Conservation (phyloP, 257 asterid genomes). For the Capsicum baccatum region DNA sequence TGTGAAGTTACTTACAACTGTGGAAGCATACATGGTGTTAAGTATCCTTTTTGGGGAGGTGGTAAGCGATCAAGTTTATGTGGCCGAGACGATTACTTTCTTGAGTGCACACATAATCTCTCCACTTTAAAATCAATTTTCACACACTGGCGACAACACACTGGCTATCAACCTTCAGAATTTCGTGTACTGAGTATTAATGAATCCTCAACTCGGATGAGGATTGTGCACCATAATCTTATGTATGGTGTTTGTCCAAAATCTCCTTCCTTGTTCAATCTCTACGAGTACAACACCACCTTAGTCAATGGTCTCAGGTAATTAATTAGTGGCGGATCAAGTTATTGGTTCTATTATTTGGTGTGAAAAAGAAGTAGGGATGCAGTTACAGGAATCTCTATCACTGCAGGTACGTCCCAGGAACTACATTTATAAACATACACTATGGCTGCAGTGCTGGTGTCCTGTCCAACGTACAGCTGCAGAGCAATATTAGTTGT, state of each 20-base stretch:
- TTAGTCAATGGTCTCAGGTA: slow-evolving; percentile 23
- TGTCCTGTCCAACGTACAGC: no score
- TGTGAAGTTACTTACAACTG: slow-evolving; percentile 2
- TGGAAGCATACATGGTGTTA: background rate
- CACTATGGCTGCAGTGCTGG: no score
- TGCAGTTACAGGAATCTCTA: background rate
- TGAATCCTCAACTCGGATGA: background rate
- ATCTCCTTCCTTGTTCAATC: no score
- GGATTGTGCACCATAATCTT: no score
- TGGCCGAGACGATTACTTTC: slow-evolving; percentile 18
- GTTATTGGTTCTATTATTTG: background rate
- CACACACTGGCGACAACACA: no score
- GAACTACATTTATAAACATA: background rate
- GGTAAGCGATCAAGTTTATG: background rate
- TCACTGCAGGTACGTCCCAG: background rate
- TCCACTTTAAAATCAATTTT: no score
- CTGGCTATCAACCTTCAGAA: background rate
- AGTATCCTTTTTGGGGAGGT: slow-evolving; percentile 28
- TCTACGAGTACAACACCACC: background rate
- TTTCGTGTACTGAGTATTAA: slow-evolving; percentile 22
- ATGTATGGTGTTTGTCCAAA: no score
- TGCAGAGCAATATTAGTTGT: no score
- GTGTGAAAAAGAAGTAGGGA: background rate
- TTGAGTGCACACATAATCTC: background rate
- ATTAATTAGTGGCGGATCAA: background rate